Evolutionary conservation across 2,329 filamentous ascomycete species (phyloP).

Genomic region (Bipolaris gigantea): DNA sequence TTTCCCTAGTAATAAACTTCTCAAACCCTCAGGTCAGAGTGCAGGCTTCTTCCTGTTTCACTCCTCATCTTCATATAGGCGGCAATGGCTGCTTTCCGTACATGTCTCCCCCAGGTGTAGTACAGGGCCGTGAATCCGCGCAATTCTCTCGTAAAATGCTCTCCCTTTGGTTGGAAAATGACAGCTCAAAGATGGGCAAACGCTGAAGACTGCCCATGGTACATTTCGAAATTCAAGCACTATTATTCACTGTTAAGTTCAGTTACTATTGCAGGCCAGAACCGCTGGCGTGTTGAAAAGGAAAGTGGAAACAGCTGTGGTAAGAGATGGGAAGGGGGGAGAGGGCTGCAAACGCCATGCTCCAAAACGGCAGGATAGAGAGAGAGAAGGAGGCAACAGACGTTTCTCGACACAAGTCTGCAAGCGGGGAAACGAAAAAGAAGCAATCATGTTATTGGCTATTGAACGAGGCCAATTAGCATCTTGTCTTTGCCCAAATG

Average conservation of each 20-base stretch:
- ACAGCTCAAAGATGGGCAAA: too few relatives aligned
- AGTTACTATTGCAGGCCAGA: constrained; percentile 18
- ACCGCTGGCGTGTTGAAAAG: constrained; percentile 1
- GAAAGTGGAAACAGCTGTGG: background rate
- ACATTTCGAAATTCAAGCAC: constrained; percentile 19
- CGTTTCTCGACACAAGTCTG: too few relatives aligned
- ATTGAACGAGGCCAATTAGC: constrained; percentile 18
- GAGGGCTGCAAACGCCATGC: background rate
- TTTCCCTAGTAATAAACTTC: too few relatives aligned
- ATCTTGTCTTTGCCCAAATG: constrained; percentile 4
- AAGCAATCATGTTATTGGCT: constrained; percentile 15
- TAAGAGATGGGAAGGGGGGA: background rate
- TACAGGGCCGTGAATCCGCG: too few relatives aligned
- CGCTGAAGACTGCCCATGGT: background rate
- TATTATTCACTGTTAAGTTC: constrained; percentile 31
- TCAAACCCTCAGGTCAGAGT: too few relatives aligned
- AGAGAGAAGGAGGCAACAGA: background rate
- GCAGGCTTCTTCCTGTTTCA: too few relatives aligned
- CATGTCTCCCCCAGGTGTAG: too few relatives aligned
- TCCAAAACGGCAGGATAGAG: background rate
- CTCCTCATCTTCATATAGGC: too few relatives aligned
- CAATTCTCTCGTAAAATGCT: too few relatives aligned
- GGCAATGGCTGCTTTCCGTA: too few relatives aligned
- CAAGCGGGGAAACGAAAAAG: background rate
- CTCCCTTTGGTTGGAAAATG: too few relatives aligned